These are phyloP conservation scores for Petunia hybrid DNA, from an alignment of 305 asterid species.

Conservation along the genomic window DNA sequence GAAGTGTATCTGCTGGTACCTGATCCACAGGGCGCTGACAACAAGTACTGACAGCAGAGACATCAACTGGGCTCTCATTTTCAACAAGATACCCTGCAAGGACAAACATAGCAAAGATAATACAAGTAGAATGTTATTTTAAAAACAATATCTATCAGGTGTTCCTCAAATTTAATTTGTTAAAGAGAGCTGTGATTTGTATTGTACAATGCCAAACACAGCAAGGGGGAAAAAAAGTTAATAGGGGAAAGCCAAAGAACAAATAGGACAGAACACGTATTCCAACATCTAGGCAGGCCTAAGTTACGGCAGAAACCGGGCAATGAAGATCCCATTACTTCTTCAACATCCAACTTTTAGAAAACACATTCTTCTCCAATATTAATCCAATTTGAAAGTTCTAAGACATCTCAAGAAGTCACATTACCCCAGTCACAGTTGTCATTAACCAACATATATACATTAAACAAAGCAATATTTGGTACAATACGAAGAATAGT, in stretches of 20 bases:
- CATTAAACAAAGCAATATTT: neutral
- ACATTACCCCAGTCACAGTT: neutral
- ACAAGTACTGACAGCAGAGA: slow-evolving; percentile 44
- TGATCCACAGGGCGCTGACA: slow-evolving; percentile 40
- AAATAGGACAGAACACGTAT: neutral
- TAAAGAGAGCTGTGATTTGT: neutral
- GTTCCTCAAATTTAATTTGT: slow-evolving; percentile 14
- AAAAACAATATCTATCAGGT: slow-evolving; percentile 22
- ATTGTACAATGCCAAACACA: neutral
- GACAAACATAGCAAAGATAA: slow-evolving; percentile 30
- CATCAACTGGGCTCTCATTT: slow-evolving; percentile 45
- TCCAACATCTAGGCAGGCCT: neutral
- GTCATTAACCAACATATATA: neutral
- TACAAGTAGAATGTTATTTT: slow-evolving; percentile 26
- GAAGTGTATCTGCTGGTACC: slow-evolving; percentile 36
- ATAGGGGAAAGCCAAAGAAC: too few species aligned
- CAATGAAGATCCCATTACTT: neutral
- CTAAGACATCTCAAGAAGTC: neutral
- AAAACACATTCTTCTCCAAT: slow-evolving; percentile 3
- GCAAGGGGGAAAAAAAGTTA: neutral
- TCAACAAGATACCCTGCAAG: slow-evolving; percentile 52
- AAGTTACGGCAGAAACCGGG: slow-evolving; percentile 15
- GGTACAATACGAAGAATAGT: slow-evolving; percentile 5
- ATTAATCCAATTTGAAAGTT: neutral
- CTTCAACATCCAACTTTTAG: neutral